Base-by-base conservation (phyloP, 345 rosid species). In the Erysimum cheiranthoides region DNA sequence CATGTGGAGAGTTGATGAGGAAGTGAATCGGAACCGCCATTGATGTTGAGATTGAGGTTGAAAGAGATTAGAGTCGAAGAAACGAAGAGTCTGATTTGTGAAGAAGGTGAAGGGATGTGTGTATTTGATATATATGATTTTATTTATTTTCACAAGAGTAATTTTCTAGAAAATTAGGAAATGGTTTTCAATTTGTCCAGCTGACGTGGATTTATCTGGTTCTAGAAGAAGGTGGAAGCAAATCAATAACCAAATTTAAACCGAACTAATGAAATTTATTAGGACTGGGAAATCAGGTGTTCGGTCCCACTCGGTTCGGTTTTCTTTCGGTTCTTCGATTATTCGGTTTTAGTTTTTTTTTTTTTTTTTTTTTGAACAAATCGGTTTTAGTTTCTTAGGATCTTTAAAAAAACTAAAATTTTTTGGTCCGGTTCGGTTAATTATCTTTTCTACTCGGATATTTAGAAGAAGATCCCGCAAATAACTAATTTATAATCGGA, bases 11-110 rank as follows among this genome's bases (percentile, higher is more conserved):
- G 52, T 72, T 50, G 34, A 39, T 27, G 52, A 51, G 61, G 32
- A 17, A 65, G 35, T 61, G 14, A 3, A 51, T 21, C n/a, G 69
- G 76, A 50, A 61, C 43, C 51, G 76, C 69, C 76, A 72, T 72
- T 12, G 30, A 36, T 11, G 57, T 71, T 3, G 45, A 45, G 66
- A 12, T 38, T 16, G 13, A 46, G 57, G 65, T 18, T 21, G 25
- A 1, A 21, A 21, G 25, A 21, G 25, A 21, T 21, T 21, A 21
- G 25, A 21, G 25, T 42, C 7, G 21, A 18, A 30, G 45, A 66
- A 17, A 34, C 45, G 45, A 14, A 27, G 61, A 51, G 38, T 25
- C 40, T n/a, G 39, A 39, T 4, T 30, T 43, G 13, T 39, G n/a
- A 71, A 21, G 36, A 54, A 54, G 17, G 36, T 5, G 59, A 11